Base-by-base conservation (phyloP, 1,284 basidiomycete species). In the Ustilago shanxiensis region DNA sequence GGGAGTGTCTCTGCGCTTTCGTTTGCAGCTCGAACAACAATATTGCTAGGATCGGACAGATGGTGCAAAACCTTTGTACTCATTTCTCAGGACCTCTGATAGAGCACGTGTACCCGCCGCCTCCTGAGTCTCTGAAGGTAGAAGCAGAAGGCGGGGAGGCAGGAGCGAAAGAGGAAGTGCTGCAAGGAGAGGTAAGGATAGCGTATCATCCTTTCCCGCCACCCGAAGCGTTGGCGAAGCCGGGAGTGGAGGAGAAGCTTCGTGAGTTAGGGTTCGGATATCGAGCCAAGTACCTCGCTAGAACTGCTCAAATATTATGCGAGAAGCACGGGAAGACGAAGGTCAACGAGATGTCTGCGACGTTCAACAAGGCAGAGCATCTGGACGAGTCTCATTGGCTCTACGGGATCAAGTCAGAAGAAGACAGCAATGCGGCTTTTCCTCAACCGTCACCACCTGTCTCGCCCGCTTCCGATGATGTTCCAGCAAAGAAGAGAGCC, bases 1-100 rank as follows among this genome's bases (percentile, higher is more conserved):
- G 95, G 92, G 97, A 85, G 47, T 84, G 83, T 53, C 65, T 85
- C 22, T 83, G 79, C 52, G 80, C 81, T 22, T 99, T 99, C 87
- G 98, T 99, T 77, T 99, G 96, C 83, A 98, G 95, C 18, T 94
- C 95, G 1, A 99, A 98, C 84, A 99, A 99, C 86, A 96, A 99
- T 81, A 99, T 86, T 28, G 83, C 85, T 2, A 64, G 85, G 10
- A 86, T 86, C 24, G 81, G 83, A 10, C 82, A 83, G 62, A 86
- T 86, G 84, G 84, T 86, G 28, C 83, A 84, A 52, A 85, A 85
- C 29, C 72, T 86, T 0, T 83, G 80, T 56, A 84, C 79, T 10
- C 80, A 84, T 24, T 85, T 89, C 92, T 60, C 93, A 91, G 84
- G 45, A 10, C 87, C 90, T 10, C 86, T 95, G 5, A 67, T 88